Evolutionary conservation across 2,329 filamentous ascomycete genomes (phyloP).

Genomic region (Coniosporium tulheliwenetii): DNA sequence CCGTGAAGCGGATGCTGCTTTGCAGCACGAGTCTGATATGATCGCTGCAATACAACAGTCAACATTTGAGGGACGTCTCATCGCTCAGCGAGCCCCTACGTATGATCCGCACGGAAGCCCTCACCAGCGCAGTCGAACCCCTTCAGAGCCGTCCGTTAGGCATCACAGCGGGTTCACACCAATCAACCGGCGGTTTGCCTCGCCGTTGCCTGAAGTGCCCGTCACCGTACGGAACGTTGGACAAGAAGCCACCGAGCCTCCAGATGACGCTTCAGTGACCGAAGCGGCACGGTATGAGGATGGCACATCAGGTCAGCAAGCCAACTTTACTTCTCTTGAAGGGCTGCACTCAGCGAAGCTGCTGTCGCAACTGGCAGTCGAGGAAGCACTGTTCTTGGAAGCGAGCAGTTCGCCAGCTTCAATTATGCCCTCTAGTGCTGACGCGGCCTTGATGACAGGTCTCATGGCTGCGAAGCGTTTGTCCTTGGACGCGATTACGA

Average conservation of each 20-base stretch:
- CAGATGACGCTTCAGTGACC: constrained; percentile 9
- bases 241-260: not conserved
- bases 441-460: not conserved
- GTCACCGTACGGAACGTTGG: no score
- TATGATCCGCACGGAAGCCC: not conserved
- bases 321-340: constrained; percentile 1
- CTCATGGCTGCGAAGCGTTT: not conserved
- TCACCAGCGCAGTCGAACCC: not conserved
- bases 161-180: not conserved
- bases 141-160: not conserved
- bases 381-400: constrained; percentile 1
- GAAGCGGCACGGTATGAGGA: constrained; percentile 5
- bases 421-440: not conserved
- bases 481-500: not conserved
- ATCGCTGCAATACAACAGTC: not conserved
- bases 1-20: not conserved
- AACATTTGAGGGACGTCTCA: not conserved
- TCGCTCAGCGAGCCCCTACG: not conserved
- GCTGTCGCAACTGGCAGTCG: constrained; percentile 1
- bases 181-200: not conserved
- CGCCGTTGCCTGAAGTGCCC: not conserved
- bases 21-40: not conserved
- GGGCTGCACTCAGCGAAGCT: constrained; percentile 2
- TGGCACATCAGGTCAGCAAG: not conserved
- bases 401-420: not conserved